Base-by-base conservation (phyloP, 495 filamentous ascomycete species). In the Xylaria scruposa region DNA sequence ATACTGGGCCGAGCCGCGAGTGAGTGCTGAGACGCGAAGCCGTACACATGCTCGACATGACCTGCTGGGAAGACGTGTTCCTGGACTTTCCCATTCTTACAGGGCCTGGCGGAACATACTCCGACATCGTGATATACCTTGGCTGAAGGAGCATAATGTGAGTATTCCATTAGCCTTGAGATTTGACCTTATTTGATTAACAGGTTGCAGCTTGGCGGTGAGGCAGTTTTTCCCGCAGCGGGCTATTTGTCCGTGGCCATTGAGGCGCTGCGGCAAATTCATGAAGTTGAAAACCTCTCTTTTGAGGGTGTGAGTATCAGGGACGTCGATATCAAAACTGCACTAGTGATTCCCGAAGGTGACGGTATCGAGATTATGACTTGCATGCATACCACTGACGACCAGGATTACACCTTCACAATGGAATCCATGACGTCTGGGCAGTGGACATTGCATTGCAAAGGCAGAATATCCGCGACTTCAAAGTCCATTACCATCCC, bases 1-100 rank as follows among this genome's bases (percentile, higher is more conserved):
- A 68, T 80, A 78, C 63, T 85, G 83, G 82, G 36, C 74, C 9
- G 85, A 85, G 66, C 81, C 82, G 0, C 82, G 85, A 3, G 54
- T 56, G 5, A 83, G 81, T 4, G 63, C 67, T 10, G 75, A 75
- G 68, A 8, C 49, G 31, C 42, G 68, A 19, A 26, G 42, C 40
- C 56, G 56, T 9, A 72, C 70, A 12, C 69, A 62, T 19, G 74
- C 80, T 2, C 79, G 79, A 2, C 85, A 85, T 68, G 83, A 85
- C 33, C 76, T 88, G 1, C 77, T 88, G 7, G 85, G 86, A 31
- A 78, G 68, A 7, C 38, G 61, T 3, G 63, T 78, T 0, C 4
- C 65, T 0, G 82, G 80, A 8, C 76, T 61, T 42, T 78, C 83
- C 0, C 53, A 56, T 3, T 89, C 33, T 38, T 10, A 12, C 31